A percentile compares a stretch with the other conserved stretches of the same genome.
These are phyloP conservation scores for Spencermartinsiella europaea DNA, from an alignment of 805 yeast species.

Conservation along the genomic window DNA sequence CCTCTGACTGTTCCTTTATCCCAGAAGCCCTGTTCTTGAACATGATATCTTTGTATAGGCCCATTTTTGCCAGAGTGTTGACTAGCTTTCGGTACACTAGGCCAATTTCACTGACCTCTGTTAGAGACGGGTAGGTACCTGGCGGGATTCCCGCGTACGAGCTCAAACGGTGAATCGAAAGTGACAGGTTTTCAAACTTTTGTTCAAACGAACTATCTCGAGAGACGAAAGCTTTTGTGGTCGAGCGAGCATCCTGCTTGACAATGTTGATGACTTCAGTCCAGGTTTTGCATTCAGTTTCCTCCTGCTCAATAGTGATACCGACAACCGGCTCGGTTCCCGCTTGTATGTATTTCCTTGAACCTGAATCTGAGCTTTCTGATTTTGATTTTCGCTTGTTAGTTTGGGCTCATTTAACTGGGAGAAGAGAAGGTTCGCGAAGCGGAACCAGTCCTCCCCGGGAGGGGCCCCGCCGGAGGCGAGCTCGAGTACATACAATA, in stretches of 20 bases:
- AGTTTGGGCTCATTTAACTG: not conserved
- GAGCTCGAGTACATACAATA: not conserved
- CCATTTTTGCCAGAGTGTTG: conserved; percentile 16
- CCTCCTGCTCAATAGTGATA: conserved; percentile 5
- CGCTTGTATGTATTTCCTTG: not conserved
- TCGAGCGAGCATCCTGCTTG: conserved; percentile 2
- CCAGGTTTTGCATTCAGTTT: conserved; percentile 15
- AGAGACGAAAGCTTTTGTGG: not conserved
- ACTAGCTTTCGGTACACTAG: conserved; percentile 18
- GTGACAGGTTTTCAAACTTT: conserved; percentile 11
- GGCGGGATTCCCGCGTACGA: conserved; percentile 22
- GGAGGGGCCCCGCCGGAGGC: too few species aligned
- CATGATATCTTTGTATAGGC: conserved; percentile 16
- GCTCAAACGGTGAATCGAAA: conserved; percentile 15
- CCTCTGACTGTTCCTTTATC: conserved; percentile 1
- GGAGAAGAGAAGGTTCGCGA: not conserved
- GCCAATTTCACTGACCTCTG: conserved; percentile 13
- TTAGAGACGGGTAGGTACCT: conserved; percentile 18
- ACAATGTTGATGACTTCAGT: conserved; percentile 12
- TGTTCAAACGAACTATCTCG: not conserved
- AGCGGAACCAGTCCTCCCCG: too few species aligned
- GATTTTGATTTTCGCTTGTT: not conserved
- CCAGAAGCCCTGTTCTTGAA: conserved; percentile 8
- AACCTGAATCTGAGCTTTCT: not conserved
- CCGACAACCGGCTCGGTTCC: conserved; percentile 7